These are phyloP conservation scores for Termitomyces sp. DNA, from an alignment of 768 basidiomycete species.

Conservation along the genomic window DNA sequence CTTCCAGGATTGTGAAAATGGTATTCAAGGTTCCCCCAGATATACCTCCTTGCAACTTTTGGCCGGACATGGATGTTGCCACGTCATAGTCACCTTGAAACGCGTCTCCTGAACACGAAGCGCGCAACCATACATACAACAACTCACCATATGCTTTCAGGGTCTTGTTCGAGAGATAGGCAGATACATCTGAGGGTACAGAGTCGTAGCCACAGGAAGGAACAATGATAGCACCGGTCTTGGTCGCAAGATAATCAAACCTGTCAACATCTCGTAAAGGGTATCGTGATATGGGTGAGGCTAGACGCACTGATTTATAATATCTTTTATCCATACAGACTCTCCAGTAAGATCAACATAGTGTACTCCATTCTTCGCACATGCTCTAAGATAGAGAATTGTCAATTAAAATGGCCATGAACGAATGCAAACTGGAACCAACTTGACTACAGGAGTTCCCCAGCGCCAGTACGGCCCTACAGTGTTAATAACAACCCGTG, in stretches of 20 bases:
- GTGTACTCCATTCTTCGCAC: conserved; percentile 68
- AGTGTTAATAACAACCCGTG: conserved; percentile 70
- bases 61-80: conserved; percentile 56
- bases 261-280: conserved; percentile 26
- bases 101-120: not conserved
- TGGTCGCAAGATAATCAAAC: conserved; percentile 66
- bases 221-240: conserved; percentile 70
- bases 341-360: conserved; percentile 88
- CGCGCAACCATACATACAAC: not conserved
- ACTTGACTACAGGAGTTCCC: conserved; percentile 72
- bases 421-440: conserved; percentile 16
- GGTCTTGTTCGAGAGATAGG: conserved; percentile 64
- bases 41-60: conserved; percentile 38
- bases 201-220: conserved; percentile 79
- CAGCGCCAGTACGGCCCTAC: conserved; percentile 72
- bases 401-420: not conserved
- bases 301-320: conserved; percentile 49
- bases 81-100: conserved; percentile 26
- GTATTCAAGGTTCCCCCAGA: conserved; percentile 65
- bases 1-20: conserved; percentile 30
- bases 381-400: conserved; percentile 43
- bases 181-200: conserved; percentile 66
- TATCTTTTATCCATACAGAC: conserved; percentile 55
- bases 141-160: conserved; percentile 40
- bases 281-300: not conserved